Evolutionary conservation across 441 rosid genomes (phyloP).

Genomic region (Flueggea neowawraea): DNA sequence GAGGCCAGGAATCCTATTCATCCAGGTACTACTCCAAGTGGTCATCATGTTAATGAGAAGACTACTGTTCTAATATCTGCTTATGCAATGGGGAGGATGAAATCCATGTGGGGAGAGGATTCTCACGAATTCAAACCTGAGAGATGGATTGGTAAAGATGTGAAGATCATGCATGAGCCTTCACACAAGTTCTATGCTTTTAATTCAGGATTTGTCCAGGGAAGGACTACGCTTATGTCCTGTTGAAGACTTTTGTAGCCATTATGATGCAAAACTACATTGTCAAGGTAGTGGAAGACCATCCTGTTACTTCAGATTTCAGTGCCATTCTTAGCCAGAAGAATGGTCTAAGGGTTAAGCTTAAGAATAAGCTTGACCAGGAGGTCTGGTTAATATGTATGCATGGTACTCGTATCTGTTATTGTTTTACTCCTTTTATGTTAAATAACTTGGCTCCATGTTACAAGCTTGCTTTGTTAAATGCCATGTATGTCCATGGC

Average conservation of each 20-base stretch:
- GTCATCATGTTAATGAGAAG: constrained; percentile 39
- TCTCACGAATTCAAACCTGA: constrained; percentile 63
- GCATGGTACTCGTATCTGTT: too few relatives aligned
- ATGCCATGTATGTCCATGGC: too few relatives aligned
- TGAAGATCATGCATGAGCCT: constrained; percentile 45
- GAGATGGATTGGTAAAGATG: constrained; percentile 49
- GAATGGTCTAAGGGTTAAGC: too few relatives aligned
- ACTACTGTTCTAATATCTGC: constrained; percentile 29
- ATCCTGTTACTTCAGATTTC: too few relatives aligned
- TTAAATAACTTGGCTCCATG: too few relatives aligned
- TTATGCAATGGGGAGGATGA: constrained; percentile 62
- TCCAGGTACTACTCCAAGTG: constrained; percentile 56
- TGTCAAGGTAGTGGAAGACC: too few relatives aligned
- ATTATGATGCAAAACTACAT: too few relatives aligned
- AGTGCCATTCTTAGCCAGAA: too few relatives aligned
- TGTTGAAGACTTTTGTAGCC: neutral
- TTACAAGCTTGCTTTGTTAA: too few relatives aligned
- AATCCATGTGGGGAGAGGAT: constrained; percentile 65
- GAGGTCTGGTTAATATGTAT: too few relatives aligned
- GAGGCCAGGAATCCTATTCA: constrained; percentile 39
- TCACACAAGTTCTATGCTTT: constrained; percentile 62
- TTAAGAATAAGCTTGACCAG: too few relatives aligned
- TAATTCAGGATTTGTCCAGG: constrained; percentile 67
- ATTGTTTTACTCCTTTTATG: too few relatives aligned
- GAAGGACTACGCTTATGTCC: constrained; percentile 31